Evolutionary conservation across 2,329 filamentous ascomycete species (phyloP), one percentile per base, ranked within the genome.

Genomic region (Emericellopsis cladophorae): DNA sequence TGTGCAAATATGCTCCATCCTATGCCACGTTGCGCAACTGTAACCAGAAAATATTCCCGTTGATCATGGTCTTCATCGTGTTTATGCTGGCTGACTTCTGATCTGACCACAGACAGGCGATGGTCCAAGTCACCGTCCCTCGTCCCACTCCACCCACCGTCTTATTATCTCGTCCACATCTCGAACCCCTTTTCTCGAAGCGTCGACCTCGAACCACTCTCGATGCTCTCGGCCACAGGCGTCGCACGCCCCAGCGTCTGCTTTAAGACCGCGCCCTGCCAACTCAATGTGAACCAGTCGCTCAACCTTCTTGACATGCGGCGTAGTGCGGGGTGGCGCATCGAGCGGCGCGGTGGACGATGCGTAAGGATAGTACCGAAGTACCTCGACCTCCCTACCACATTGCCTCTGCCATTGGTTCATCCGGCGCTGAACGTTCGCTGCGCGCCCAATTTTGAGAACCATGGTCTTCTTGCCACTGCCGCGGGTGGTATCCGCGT

Each of bases 391-490:
- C 46, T 87, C 79, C 56, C 95, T 88, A 1, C 86, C 87, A 58
- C 92, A 98, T 63, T 98, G 92, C 22, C 84, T 78, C 40, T 81
- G 81, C 92, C 92, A 96, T 61, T 96, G 84, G 53, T 89, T 88
- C 64, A 98, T 74, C 12, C 92, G 77, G 6, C 89, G 76, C 54
- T 94, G 87, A 4, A 98, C 89, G 53, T 98, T 98, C 49, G 77
- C 68, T 5, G 78, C 76, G 9, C 78, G 67, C 5, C 78, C 78
- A 45, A 82, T 81, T 55, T 82, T 82, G 42, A 82, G 66, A 24
- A 81, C 65, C 51, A 81, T 82, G 3, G 79, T 86, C 45, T 78
- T 77, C 38, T 64, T 56, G 49, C 39, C 52, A 36, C 49, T 44
- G 42, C 45, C 32, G 16, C 49, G 46, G 37, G 48, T 48, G 32